Conservation (phyloP, 225 moss, liverwort and hornwort species). For the Pseudoscleropodium purum region DNA sequence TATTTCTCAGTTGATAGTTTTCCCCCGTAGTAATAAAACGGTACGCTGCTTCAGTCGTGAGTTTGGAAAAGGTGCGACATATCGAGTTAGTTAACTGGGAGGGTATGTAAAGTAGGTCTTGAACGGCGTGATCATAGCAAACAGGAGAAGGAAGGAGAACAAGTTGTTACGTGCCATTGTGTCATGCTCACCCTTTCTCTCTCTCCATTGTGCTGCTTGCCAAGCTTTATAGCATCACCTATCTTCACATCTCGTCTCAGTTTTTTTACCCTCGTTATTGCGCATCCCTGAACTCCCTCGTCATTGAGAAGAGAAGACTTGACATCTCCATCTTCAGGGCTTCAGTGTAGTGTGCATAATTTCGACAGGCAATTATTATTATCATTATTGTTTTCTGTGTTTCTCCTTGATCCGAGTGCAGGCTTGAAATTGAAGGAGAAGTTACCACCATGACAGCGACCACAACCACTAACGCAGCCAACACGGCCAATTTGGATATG, state of each 20-base stretch:
- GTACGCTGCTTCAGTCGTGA: conserved; percentile 11
- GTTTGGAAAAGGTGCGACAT: conserved; percentile 33
- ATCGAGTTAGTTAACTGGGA: conserved; percentile 25
- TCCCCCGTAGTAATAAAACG: background rate
- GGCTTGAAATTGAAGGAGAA: conserved; percentile 2
- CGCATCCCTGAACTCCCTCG: background rate
- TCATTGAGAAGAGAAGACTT: background rate
- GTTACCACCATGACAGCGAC: conserved; percentile 15
- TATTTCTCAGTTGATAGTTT: background rate
- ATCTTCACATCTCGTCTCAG: background rate
- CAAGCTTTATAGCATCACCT: background rate
- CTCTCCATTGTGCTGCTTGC: background rate
- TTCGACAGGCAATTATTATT: background rate
- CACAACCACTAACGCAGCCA: background rate
- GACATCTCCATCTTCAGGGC: background rate
- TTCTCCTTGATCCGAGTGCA: conserved; percentile 8
- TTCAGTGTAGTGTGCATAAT: background rate
- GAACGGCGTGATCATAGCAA: conserved; percentile 13
- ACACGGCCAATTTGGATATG: conserved; percentile 26
- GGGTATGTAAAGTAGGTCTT: conserved; percentile 10
- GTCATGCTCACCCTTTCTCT: background rate
- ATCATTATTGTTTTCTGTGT: background rate
- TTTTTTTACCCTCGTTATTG: background rate
- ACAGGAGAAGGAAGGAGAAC: background rate
- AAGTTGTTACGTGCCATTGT: background rate